These are phyloP conservation scores for Ustilago trichophora DNA, from an alignment of 1,284 basidiomycete genomes.

Conservation along the genomic window DNA sequence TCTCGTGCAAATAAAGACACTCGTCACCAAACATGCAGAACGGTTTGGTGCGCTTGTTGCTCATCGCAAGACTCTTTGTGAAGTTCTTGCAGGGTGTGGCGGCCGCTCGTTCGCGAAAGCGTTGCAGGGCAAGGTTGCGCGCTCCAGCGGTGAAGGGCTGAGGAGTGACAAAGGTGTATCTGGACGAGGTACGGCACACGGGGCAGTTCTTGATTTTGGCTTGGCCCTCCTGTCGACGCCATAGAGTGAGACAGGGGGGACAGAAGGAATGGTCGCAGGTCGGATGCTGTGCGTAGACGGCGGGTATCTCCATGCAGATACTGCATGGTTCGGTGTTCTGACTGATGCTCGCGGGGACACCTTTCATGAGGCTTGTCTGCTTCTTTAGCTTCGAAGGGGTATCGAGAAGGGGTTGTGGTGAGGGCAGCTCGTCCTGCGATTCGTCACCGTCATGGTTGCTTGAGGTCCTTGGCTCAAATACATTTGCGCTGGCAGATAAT, in stretches of 20 bases:
- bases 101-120: slow-evolving; percentile 16
- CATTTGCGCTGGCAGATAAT: slow-evolving; percentile 15
- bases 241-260: slow-evolving; percentile 23
- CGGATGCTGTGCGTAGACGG: slow-evolving; percentile 29
- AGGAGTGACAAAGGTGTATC: slow-evolving; percentile 31
- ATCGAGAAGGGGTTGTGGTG: not conserved
- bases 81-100: slow-evolving; percentile 36
- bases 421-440: slow-evolving; percentile 3
- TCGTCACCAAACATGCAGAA: slow-evolving; percentile 44
- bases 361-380: not conserved
- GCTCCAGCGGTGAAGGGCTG: slow-evolving; percentile 17
- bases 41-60: slow-evolving; percentile 8
- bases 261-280: slow-evolving; percentile 49
- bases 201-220: slow-evolving; percentile 36
- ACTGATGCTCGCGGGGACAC: slow-evolving; percentile 11
- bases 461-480: slow-evolving; percentile 19
- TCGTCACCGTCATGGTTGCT: too few relatives aligned
- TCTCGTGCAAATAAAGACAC: slow-evolving; percentile 33
- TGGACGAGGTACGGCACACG: slow-evolving; percentile 22
- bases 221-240: slow-evolving; percentile 23
- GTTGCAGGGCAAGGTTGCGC: slow-evolving; percentile 10
- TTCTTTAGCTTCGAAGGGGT: not conserved
- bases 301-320: slow-evolving; percentile 45
- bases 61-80: slow-evolving; percentile 21
- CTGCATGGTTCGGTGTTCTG: slow-evolving; percentile 18